phyloP scores from a whole-genome alignment of 352 stramenopile species.

The Globisporangium viniferum region DNA sequence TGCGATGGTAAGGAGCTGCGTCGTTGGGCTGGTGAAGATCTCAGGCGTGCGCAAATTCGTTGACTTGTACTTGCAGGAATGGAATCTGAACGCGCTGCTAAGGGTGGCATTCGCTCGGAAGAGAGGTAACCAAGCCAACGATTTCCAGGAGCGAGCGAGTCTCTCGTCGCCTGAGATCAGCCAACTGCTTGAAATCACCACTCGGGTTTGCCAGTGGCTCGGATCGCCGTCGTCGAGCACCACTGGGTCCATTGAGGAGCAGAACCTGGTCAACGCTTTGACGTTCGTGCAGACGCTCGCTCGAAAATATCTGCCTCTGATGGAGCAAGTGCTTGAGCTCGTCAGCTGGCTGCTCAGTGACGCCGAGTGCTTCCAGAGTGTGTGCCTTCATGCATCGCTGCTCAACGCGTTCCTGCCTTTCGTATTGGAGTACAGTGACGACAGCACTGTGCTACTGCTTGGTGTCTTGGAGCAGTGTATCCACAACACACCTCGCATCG shows the following conservation, averaged over 20 bases:
- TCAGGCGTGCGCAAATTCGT: conserved; percentile 38
- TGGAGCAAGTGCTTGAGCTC: conserved; percentile 29
- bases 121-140: conserved; percentile 31
- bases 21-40: conserved; percentile 40
- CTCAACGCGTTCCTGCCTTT: conserved; percentile 24
- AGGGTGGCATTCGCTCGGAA: conserved; percentile 34
- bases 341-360: conserved; percentile 29
- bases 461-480: conserved; percentile 28
- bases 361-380: conserved; percentile 24
- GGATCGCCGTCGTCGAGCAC: neutral
- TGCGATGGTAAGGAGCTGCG: conserved; percentile 23
- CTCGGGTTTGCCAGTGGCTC: conserved; percentile 15
- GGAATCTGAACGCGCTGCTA: conserved; percentile 46
- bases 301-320: conserved; percentile 14
- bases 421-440: conserved; percentile 6
- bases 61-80: conserved; percentile 45
- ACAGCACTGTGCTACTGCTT: conserved; percentile 16
- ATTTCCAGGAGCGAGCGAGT: conserved; percentile 37
- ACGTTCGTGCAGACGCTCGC: conserved; percentile 20
- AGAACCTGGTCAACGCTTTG: conserved; percentile 26
- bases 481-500: conserved; percentile 18
- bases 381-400: conserved; percentile 25
- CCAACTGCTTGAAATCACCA: conserved; percentile 30
- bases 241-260: conserved; percentile 5
- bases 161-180: conserved; percentile 29